Base-by-base conservation (phyloP, 2,329 filamentous ascomycete species). In the Stemphylium lycopersici region DNA sequence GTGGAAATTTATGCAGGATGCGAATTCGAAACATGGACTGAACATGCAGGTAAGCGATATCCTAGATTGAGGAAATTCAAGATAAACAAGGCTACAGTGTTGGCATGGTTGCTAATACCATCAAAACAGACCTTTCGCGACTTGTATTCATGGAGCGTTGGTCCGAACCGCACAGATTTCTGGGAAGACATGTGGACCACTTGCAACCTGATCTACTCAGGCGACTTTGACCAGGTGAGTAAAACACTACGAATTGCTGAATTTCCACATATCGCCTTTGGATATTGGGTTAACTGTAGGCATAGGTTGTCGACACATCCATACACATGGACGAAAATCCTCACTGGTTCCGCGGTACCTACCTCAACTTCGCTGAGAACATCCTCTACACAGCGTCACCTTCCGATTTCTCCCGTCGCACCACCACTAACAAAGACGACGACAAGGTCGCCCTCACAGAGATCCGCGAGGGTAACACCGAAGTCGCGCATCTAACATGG, bases 331-430 rank as follows among this genome's bases (percentile, higher is more conserved):
- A 91, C 56, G 79, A 80, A 13, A 81, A 93, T 4, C 91, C 91
- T 0, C 77, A 80, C 36, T 96, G 91, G 91, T 96, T 95, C 72
- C 77, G 85, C 1, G 91, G 91, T 26, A 81, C 92, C 1, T 76
- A 79, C 4, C 73, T 95, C 63, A 96, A 92, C 67, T 93, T 87
- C 69, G 88, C 90, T 4, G 90, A 96, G 76, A 96, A 95, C 69
- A 75, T 91, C 22, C 84, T 96, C 22, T 93, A 84, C 77, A 82
- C 82, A 1, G 70, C 72, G 3, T 69, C 75, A 2, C 66, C 75
- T 0, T 70, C 76, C n/a, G 67, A 80, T 8, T 72, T 77, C 0
- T 80, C 77, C 2, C 68, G 79, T 20, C 78, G 80, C 4, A 80
- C 80, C 6, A 89, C 79, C 0, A 62, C 70, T 3, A 79, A 84